phyloP scores from a whole-genome alignment of 768 basidiomycete species.

The Boletus rufocinnamomeus region DNA sequence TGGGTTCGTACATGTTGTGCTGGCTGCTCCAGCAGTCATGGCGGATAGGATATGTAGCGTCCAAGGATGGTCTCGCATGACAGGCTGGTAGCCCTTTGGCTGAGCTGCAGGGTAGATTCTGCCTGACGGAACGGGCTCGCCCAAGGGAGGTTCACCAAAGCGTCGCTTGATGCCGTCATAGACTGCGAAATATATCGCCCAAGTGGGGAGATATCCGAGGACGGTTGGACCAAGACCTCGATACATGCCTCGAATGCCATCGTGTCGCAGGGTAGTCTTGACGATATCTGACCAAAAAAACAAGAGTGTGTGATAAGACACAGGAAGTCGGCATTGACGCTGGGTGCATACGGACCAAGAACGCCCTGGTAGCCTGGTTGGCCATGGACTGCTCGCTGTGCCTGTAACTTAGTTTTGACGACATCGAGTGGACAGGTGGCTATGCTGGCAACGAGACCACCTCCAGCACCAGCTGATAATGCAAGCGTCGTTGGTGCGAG shows the following conservation, averaged over 20 bases:
- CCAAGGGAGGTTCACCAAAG: conserved; percentile 68
- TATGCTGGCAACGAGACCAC: conserved; percentile 88
- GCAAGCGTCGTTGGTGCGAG: background rate
- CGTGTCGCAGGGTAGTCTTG: conserved; percentile 54
- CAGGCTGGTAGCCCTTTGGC: conserved; percentile 82
- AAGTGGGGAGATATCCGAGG: conserved; percentile 95
- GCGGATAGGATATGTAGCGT: conserved; percentile 89
- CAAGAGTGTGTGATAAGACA: conserved; percentile 18
- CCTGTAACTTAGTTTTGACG: conserved; percentile 96
- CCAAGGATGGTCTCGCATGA: conserved; percentile 81
- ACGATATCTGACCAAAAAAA: conserved; percentile 49
- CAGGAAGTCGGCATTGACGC: conserved; percentile 10
- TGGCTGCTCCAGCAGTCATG: conserved; percentile 92
- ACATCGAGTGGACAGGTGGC: conserved; percentile 98
- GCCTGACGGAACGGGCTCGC: conserved; percentile 39
- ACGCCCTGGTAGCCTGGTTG: conserved; percentile 78
- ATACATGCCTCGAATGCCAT: conserved; percentile 89
- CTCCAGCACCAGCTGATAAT: conserved; percentile 83
- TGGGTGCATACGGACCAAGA: conserved; percentile 49
- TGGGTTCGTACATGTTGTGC: conserved; percentile 93
- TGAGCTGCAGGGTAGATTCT: conserved; percentile 80
- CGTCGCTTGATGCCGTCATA: conserved; percentile 92
- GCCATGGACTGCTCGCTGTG: conserved; percentile 74
- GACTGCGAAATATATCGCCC: conserved; percentile 98
- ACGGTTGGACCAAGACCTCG: conserved; percentile 97